These are phyloP conservation scores for Globisporangium camurandrum DNA, from an alignment of 352 stramenopile species.

Conservation along the genomic window DNA sequence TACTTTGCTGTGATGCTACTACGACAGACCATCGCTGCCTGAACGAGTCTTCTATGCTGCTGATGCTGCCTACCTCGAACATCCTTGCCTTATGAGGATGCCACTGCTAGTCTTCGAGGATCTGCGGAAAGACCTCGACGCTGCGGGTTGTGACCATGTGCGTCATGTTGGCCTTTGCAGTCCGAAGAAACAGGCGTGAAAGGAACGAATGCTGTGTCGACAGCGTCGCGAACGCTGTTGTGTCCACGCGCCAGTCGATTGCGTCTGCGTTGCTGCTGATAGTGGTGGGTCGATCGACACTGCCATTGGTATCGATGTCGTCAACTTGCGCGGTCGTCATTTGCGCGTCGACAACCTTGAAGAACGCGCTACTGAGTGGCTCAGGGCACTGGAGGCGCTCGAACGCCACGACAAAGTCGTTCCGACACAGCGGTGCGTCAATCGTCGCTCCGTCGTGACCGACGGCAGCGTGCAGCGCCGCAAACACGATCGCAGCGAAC, in stretches of 20 bases:
- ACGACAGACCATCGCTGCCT: too few relatives aligned
- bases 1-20: too few relatives aligned
- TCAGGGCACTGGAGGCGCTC: constrained; percentile 52
- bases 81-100: too few relatives aligned
- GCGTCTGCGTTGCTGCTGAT: not conserved
- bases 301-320: not conserved
- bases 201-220: constrained; percentile 60
- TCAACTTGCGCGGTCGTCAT: constrained; percentile 12
- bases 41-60: too few relatives aligned
- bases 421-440: constrained; percentile 5
- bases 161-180: constrained; percentile 55
- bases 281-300: not conserved
- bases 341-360: constrained; percentile 41
- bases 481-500: constrained; percentile 62
- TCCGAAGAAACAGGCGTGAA: constrained; percentile 53
- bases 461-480: constrained; percentile 42
- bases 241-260: constrained; percentile 28
- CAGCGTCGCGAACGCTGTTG: constrained; percentile 31
- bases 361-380: constrained; percentile 48
- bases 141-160: constrained; percentile 38
- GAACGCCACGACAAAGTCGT: constrained; percentile 43
- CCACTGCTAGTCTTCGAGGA: constrained; percentile 49
- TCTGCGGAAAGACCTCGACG: constrained; percentile 40
- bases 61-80: too few relatives aligned
- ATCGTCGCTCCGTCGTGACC: constrained; percentile 12